These are phyloP conservation scores for Lepidium sativum DNA, from an alignment of 345 rosid species.

Conservation along the genomic window DNA sequence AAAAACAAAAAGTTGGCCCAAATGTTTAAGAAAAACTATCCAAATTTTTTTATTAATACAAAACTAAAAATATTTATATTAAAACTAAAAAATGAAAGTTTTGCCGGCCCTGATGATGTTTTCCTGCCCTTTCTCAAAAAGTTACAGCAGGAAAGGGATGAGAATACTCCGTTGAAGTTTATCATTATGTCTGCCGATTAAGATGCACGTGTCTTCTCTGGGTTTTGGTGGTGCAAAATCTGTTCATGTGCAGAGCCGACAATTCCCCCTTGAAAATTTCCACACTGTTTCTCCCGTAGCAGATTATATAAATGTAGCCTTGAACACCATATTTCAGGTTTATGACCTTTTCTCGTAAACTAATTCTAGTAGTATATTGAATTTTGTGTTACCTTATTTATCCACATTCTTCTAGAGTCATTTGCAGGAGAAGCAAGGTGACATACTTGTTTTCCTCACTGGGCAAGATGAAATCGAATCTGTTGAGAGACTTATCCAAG, in stretches of 20 bases:
- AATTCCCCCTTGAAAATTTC: constrained; percentile 67
- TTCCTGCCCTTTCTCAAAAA: constrained; percentile 76
- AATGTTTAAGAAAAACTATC: too few relatives aligned
- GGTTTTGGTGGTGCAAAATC: constrained; percentile 82
- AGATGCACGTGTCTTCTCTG: constrained; percentile 79
- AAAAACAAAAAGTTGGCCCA: too few relatives aligned
- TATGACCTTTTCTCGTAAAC: neutral
- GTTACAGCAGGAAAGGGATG: constrained; percentile 43
- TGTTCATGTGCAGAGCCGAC: constrained; percentile 78
- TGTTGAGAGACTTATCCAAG: constrained; percentile 61
- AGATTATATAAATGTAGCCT: constrained; percentile 76
- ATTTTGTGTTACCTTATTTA: too few relatives aligned
- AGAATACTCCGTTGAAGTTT: constrained; percentile 61
- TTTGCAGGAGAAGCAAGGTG: constrained; percentile 73
- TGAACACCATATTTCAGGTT: constrained; percentile 82
- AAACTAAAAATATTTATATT: too few relatives aligned
- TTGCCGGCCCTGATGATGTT: too few relatives aligned
- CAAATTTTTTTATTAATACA: too few relatives aligned
- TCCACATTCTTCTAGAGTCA: constrained; percentile 47
- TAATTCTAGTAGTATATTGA: neutral
- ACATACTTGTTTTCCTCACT: constrained; percentile 85
- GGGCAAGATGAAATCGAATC: constrained; percentile 98
- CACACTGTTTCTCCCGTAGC: constrained; percentile 56
- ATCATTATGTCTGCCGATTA: constrained; percentile 96
- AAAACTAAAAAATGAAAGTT: too few relatives aligned